phyloP scores from a whole-genome alignment of 2,329 filamentous ascomycete species.

The Clonostachys rosea region DNA sequence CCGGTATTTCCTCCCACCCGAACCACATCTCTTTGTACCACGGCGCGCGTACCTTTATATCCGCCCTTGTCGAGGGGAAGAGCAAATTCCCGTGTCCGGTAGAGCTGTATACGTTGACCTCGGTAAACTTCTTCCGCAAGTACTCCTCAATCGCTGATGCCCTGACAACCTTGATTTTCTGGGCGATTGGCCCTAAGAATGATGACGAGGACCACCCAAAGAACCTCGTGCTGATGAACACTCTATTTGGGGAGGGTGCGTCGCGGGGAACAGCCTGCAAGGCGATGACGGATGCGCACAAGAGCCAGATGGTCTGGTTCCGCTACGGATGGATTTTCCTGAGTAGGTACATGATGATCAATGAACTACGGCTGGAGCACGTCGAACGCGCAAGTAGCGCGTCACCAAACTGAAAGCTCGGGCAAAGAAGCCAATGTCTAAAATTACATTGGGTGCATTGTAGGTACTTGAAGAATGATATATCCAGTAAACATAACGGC shows the following conservation, averaged over 20 bases:
- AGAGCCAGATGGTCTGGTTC: slow-evolving; percentile 98
- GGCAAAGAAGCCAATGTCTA: too few relatives aligned
- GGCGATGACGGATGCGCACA: slow-evolving; percentile 87
- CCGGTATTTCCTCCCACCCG: slow-evolving; percentile 80
- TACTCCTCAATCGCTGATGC: slow-evolving; percentile 76
- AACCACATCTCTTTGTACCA: slow-evolving; percentile 90
- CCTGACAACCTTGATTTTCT: slow-evolving; percentile 61
- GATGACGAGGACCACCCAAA: slow-evolving; percentile 38
- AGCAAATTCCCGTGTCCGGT: slow-evolving; percentile 68
- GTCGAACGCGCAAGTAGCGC: slow-evolving; percentile 7
- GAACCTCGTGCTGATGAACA: slow-evolving; percentile 67
- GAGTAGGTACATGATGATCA: slow-evolving; percentile 92
- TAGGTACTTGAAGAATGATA: background rate
- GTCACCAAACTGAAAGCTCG: background rate
- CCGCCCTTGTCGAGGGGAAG: slow-evolving; percentile 57
- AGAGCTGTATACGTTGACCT: slow-evolving; percentile 78
- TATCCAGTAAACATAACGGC: too few relatives aligned
- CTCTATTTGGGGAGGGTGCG: slow-evolving; percentile 51
- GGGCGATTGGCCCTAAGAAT: slow-evolving; percentile 36
- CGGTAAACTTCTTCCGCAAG: slow-evolving; percentile 71
- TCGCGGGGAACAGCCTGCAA: slow-evolving; percentile 56
- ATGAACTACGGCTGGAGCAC: slow-evolving; percentile 66
- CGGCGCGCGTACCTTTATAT: slow-evolving; percentile 72
- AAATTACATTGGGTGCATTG: background rate
- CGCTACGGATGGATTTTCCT: slow-evolving; percentile 91